These are phyloP conservation scores for Huntiella moniliformis DNA, from an alignment of 2,329 filamentous ascomycete genomes.

Conservation along the genomic window DNA sequence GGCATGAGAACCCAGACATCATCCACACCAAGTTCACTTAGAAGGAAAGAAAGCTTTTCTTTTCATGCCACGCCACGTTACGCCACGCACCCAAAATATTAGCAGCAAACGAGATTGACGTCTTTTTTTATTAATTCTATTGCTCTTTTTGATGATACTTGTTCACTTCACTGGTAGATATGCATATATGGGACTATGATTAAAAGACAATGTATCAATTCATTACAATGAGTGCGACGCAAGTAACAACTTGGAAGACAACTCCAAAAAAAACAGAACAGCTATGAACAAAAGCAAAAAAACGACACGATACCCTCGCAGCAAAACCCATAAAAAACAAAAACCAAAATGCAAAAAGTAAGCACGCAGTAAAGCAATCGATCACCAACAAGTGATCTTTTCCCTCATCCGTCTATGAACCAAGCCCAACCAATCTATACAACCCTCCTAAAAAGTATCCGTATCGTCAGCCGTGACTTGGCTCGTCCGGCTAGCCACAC, in stretches of 20 bases:
- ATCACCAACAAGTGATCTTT: constrained; percentile 5
- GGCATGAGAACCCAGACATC: constrained; percentile 98
- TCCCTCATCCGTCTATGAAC: not conserved
- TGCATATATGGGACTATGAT: not conserved
- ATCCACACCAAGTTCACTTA: constrained; percentile 96
- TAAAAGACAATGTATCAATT: not conserved
- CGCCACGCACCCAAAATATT: too few species aligned
- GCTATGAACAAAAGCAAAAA: constrained; percentile 1
- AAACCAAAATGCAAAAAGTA: constrained; percentile 1
- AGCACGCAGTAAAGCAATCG: not conserved
- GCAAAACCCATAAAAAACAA: not conserved
- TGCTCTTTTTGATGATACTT: not conserved
- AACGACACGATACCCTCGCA: not conserved
- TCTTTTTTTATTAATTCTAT: constrained; percentile 3
- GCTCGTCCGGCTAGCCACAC: constrained; percentile 21
- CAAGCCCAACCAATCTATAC: not conserved
- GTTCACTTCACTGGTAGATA: not conserved
- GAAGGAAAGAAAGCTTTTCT: too few species aligned
- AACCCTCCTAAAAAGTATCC: constrained; percentile 29
- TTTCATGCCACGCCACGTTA: not conserved
- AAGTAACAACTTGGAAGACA: not conserved
- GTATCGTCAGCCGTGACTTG: constrained; percentile 15
- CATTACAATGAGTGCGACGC: not conserved
- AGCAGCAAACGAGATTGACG: not conserved
- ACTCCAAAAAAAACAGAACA: not conserved